Percentiles rank a stretch among this genome's conserved stretches.
These are phyloP conservation scores for Wolfiporia cocos DNA, from an alignment of 1,284 basidiomycete species.

Conservation along the genomic window DNA sequence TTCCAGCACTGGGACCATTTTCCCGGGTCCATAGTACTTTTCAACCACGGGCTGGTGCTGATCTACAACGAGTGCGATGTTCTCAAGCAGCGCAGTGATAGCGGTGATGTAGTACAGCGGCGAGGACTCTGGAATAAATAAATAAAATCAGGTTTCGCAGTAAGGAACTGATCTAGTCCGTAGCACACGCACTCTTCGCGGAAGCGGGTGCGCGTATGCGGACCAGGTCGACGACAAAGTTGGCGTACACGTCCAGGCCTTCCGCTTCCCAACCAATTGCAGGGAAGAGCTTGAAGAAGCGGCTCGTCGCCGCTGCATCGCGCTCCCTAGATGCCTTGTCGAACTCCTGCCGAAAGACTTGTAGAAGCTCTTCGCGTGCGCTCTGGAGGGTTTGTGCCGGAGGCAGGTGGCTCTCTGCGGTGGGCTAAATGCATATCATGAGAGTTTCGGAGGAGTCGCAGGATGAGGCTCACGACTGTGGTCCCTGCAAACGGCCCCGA, in stretches of 20 bases:
- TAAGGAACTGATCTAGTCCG: conserved; percentile 2
- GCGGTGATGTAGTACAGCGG: conserved; percentile 85
- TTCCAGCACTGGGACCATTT: conserved; percentile 79
- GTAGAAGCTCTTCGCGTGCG: conserved; percentile 72
- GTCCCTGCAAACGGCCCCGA: conserved; percentile 83
- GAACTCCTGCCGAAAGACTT: conserved; percentile 78
- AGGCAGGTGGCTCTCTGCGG: conserved; percentile 79
- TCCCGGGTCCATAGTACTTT: conserved; percentile 89
- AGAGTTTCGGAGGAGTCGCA: conserved; percentile 4
- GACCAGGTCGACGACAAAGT: conserved; percentile 90
- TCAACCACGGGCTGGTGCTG: conserved; percentile 98
- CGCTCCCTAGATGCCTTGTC: conserved; percentile 70
- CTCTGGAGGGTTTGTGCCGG: conserved; percentile 79
- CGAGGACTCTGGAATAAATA: conserved; percentile 61
- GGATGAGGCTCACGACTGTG: conserved; percentile 64
- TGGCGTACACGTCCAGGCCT: conserved; percentile 90
- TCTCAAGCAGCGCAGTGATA: conserved; percentile 89
- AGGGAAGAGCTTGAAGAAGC: conserved; percentile 97
- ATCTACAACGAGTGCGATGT: conserved; percentile 92
- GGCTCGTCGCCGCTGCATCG: conserved; percentile 84
- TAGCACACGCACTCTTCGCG: conserved; percentile 62
- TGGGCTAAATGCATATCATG: conserved; percentile 56
- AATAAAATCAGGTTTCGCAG: conserved; percentile 6
- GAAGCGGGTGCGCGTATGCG: conserved; percentile 69
- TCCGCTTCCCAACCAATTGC: conserved; percentile 88